phyloP scores from a whole-genome alignment of 116 monocot genomes.

The Iris pallida region DNA sequence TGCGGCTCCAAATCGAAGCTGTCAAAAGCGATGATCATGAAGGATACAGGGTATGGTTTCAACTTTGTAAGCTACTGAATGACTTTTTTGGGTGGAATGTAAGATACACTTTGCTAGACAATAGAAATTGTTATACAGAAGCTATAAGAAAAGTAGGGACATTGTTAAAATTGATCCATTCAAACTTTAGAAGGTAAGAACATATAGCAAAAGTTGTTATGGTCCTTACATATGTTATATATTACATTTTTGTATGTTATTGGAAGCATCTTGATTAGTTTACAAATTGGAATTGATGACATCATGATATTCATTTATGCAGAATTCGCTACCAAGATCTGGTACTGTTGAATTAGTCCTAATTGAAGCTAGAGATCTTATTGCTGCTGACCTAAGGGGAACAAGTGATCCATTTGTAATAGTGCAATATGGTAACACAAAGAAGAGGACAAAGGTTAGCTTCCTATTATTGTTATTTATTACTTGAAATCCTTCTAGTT shows the following conservation, averaged over 20 bases:
- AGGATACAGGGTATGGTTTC: conserved; percentile 26
- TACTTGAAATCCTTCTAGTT: too few relatives aligned
- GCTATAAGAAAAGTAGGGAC: too few relatives aligned
- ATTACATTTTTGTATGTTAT: too few relatives aligned
- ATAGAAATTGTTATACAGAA: too few relatives aligned
- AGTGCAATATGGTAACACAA: conserved; percentile 86
- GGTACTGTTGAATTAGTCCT: conserved; percentile 65
- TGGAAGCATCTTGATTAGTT: not conserved
- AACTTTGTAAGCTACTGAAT: not conserved
- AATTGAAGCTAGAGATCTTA: conserved; percentile 89
- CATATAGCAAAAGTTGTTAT: too few relatives aligned
- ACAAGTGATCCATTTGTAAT: conserved; percentile 95
- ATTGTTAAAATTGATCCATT: too few relatives aligned
- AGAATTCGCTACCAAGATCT: conserved; percentile 35
- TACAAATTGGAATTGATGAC: not conserved
- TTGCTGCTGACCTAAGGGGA: conserved; percentile 90
- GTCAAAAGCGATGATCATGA: conserved; percentile 45
- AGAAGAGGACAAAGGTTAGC: conserved; percentile 87
- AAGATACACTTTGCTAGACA: too few relatives aligned
- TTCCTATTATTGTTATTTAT: too few relatives aligned
- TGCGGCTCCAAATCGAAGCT: conserved; percentile 71
- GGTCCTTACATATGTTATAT: too few relatives aligned
- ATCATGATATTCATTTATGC: conserved; percentile 6
- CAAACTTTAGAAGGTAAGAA: too few relatives aligned
- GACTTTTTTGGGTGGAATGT: too few relatives aligned